Evolutionary conservation across 495 filamentous ascomycete genomes (phyloP).

Genomic region (Extremus antarcticus): DNA sequence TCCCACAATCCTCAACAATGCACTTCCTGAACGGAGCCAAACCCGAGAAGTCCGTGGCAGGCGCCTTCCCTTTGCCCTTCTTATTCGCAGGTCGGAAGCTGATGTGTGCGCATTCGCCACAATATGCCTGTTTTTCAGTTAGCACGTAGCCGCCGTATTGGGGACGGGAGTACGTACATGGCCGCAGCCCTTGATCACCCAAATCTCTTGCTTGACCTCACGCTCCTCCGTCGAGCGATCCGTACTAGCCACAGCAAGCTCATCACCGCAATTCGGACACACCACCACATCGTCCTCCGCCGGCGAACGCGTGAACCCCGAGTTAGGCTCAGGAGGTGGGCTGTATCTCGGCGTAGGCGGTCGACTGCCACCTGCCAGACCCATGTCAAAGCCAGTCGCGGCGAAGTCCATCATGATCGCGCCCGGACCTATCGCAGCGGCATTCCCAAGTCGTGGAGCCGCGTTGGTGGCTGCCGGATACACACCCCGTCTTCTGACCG

Average conservation of each 20-base stretch:
- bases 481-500: too few relatives aligned
- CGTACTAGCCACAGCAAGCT: slow-evolving; percentile 49
- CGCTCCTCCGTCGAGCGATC: slow-evolving; percentile 27
- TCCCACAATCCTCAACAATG: slow-evolving; percentile 29
- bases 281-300: slow-evolving; percentile 52
- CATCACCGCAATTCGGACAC: slow-evolving; percentile 62
- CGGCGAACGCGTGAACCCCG: slow-evolving; percentile 55
- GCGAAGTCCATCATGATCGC: slow-evolving; percentile 18
- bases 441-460: too few relatives aligned
- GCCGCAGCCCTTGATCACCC: slow-evolving; percentile 62
- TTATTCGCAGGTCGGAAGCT: slow-evolving; percentile 5
- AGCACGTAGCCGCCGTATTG: not conserved
- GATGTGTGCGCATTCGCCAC: slow-evolving; percentile 52
- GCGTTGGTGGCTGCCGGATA: too few relatives aligned
- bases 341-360: slow-evolving; percentile 37
- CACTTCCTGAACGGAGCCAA: slow-evolving; percentile 27
- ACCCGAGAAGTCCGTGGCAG: not conserved
- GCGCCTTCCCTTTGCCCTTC: slow-evolving; percentile 23
- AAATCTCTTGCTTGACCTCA: slow-evolving; percentile 54
- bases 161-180: slow-evolving; percentile 48
- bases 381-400: slow-evolving; percentile 18
- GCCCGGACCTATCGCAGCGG: too few relatives aligned
- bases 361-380: slow-evolving; percentile 3
- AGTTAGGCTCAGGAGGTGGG: slow-evolving; percentile 43
- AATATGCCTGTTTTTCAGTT: slow-evolving; percentile 51